Evolutionary conservation across 352 stramenopile species (phyloP), one percentile per base, ranked within the genome.

Genomic region (Pythium grandisporangium): DNA sequence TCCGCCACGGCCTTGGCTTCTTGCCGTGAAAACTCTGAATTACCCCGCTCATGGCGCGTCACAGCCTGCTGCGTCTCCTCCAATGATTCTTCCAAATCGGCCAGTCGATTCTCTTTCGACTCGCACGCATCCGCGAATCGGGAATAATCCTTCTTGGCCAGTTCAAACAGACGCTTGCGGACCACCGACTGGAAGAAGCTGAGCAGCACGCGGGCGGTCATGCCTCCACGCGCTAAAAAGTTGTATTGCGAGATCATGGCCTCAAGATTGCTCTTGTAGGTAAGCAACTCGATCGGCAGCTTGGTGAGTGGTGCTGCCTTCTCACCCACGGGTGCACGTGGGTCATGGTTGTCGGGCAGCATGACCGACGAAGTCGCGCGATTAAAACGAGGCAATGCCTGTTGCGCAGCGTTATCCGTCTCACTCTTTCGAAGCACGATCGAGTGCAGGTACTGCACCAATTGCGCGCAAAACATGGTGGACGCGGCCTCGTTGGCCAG

Each of bases 171-270:
- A 22, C 76, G 69, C 17, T 45, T 63, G 10, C 67, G 61, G 19
- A 88, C 70, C 2, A 69, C 60, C 2, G 48, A 66, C 30, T 77
- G 63, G 30, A 82, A 70, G 49, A 88, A 84, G 1, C 61, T 70
- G 10, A 75, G 63, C 19, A 88, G 30, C 8, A 84, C 59, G 17
- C 53, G 65, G 3, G 66, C 51, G 22, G 61, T 53, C 13, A 75
- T 58, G 25, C 71, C 70, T 0, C 75, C 75, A 20, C 71, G 71
- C 11, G 75, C 63, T 12, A 88, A 53, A 27, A 88, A 88, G 37
- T 82, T 69, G 53, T 85, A 88, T 44, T 88, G 75, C 2, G 75
- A 88, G 11, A 84, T 55, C 65, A 88, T 74, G 8, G 75, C 75
- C 33, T 88, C 75, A 4, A 88, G 29, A 26, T 88, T 88, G 47